phyloP scores from a whole-genome alignment of 2,329 filamentous ascomycete species.

The Claviceps arundinis region DNA sequence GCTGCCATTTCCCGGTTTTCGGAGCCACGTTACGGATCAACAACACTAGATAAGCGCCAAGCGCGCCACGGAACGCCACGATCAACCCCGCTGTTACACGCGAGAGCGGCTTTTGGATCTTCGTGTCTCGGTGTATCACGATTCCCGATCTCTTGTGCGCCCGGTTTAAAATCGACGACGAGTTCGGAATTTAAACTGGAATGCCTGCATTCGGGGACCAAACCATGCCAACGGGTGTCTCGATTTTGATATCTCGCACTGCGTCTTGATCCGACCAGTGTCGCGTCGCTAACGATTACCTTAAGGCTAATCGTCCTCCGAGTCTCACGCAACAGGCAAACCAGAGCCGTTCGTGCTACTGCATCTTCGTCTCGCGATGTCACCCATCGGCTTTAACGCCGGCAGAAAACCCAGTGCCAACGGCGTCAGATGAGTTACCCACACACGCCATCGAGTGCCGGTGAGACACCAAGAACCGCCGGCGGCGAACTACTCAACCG shows the following conservation, averaged over 20 bases:
- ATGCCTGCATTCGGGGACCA: conserved; percentile 17
- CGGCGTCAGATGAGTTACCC: neutral
- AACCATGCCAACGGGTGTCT: conserved; percentile 19
- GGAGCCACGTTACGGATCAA: too few species aligned
- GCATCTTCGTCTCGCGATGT: neutral
- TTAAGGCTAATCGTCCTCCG: neutral
- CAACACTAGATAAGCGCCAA: too few species aligned
- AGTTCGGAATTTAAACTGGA: conserved; percentile 17
- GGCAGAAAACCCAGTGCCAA: neutral
- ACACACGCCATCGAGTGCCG: neutral
- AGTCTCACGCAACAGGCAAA: conserved; percentile 2
- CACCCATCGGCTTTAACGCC: neutral
- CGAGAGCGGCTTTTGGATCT: too few species aligned
- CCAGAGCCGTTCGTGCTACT: neutral
- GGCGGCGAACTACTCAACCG: conserved; percentile 1
- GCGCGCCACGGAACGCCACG: too few species aligned
- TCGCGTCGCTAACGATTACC: neutral
- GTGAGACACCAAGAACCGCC: neutral
- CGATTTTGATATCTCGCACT: conserved; percentile 13
- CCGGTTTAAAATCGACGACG: too few species aligned
- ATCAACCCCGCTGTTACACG: too few species aligned
- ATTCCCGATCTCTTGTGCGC: too few species aligned
- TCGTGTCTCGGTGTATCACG: too few species aligned
- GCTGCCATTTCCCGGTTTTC: neutral
- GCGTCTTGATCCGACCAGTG: conserved; percentile 14